Base-by-base conservation (phyloP, 2,329 filamentous ascomycete genomes). In the Colletotrichum sp. region DNA sequence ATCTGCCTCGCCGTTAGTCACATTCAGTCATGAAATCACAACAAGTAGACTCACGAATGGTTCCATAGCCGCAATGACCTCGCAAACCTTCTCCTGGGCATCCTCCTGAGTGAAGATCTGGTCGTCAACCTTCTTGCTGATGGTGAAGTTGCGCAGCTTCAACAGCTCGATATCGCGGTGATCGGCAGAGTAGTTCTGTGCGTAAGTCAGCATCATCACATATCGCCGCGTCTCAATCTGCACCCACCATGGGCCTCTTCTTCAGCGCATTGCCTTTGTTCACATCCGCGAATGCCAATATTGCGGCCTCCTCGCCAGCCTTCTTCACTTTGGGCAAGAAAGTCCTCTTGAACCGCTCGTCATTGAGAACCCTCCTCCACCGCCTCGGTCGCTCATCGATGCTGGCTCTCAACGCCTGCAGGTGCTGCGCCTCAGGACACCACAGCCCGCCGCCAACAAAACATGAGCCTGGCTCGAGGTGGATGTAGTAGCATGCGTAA, bases 401-500 rank as follows among this genome's bases (percentile, higher is more conserved):
- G 82, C 93, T 94, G 36, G 90, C 89, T 74, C 96, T 92, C 83
- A 98, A 86, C 77, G 89, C 89, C 44, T 90, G 90, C 16, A 97
- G 86, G n/a, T 92, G 88, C 6, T 87, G 86, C 3, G 91, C 90
- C 69, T 95, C 94, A 3, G 95, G 95, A 80, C 93, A 91, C 95
- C 95, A 98, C 18, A 98, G 86, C 2, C 96, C 96, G 63, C 95
- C 95, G 74, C 94, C 96, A 57, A 98, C 87, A 79, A 96, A 94
- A 82, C 92, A 94, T 67, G 90, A 87, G 4, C 88, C 88, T 13
- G 96, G 95, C 82, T 96, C 92, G 78, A 95, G 90, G 83, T 98
- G 95, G 24, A 98, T 86, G 85, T 98, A 98, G 86, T 98, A 98
- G 82, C 92, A 94, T 8, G 96, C 96, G 84, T 97, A 98, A 12